Conservation (phyloP, 306 rosid genomes). For the Gleditsia sinensis region DNA sequence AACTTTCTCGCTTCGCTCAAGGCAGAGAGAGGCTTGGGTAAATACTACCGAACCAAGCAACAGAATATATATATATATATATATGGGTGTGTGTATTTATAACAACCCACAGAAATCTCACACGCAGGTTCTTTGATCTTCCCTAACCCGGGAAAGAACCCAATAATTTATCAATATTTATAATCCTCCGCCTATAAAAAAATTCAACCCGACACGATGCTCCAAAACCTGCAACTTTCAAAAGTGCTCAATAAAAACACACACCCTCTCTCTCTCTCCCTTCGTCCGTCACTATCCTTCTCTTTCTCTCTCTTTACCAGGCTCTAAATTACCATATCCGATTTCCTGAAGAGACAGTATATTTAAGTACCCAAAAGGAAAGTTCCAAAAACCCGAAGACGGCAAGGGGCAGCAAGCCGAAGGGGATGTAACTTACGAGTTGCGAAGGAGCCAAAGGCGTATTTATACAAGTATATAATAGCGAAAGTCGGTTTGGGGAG, state of each 20-base stretch:
- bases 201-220: slow-evolving; percentile 55
- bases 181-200: neutral
- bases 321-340: slow-evolving; percentile 13
- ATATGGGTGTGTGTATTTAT: neutral
- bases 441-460: neutral
- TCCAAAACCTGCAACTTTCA: slow-evolving; percentile 59
- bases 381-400: neutral
- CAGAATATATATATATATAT: neutral
- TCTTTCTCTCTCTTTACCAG: neutral
- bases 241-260: slow-evolving; percentile 29
- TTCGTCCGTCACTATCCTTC: neutral
- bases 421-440: too few species aligned
- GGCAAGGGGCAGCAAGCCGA: too few species aligned
- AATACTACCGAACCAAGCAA: neutral
- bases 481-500: neutral
- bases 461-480: too few species aligned
- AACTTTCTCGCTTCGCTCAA: neutral
- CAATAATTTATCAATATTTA: slow-evolving; percentile 1
- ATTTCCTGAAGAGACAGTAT: neutral
- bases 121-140: too few species aligned
- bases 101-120: neutral
- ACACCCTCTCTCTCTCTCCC: neutral
- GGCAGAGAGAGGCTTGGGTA: neutral
- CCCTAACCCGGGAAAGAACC: slow-evolving; percentile 52
- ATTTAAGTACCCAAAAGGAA: neutral